A percentile compares a stretch with the other conserved stretches of the same genome.
Evolutionary conservation across 192 early-diverging fungal species (phyloP).

Genomic region (Phlyctochytrium arcticum): DNA sequence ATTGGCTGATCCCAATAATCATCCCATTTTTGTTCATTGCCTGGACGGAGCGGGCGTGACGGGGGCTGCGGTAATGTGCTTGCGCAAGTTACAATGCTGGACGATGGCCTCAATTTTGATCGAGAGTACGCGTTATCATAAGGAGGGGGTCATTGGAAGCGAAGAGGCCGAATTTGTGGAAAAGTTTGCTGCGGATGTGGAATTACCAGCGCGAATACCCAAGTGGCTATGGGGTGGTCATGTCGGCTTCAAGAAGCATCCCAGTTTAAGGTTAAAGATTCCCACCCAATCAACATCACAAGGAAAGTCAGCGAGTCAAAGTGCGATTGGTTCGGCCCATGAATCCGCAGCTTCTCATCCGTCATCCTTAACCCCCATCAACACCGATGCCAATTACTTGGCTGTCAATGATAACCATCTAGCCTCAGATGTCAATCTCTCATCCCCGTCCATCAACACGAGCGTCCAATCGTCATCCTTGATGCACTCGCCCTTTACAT

Average conservation of each 20-base stretch:
- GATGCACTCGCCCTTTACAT: too few relatives aligned
- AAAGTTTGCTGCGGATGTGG: conserved; percentile 69
- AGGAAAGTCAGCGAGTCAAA: too few relatives aligned
- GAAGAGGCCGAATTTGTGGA: conserved; percentile 77
- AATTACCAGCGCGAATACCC: conserved; percentile 39
- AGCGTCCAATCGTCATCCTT: too few relatives aligned
- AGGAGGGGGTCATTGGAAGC: conserved; percentile 51
- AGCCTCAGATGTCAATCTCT: not conserved
- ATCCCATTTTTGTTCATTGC: conserved; percentile 87
- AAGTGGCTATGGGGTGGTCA: conserved; percentile 68
- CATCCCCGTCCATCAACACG: not conserved
- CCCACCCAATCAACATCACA: not conserved
- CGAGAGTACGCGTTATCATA: conserved; percentile 34
- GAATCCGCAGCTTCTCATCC: too few relatives aligned
- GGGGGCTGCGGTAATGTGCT: conserved; percentile 74
- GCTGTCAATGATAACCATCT: not conserved
- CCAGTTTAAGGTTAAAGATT: conserved; percentile 56
- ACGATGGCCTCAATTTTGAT: conserved; percentile 52
- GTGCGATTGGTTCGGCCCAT: too few relatives aligned
- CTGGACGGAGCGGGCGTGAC: conserved; percentile 85
- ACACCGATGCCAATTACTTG: not conserved
- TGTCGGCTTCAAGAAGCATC: conserved; percentile 62
- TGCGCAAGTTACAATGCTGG: conserved; percentile 92
- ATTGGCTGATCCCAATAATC: conserved; percentile 66
- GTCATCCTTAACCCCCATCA: too few relatives aligned